These are phyloP conservation scores for Arthrinium puccinioides DNA, from an alignment of 2,329 filamentous ascomycete genomes.

Conservation along the genomic window DNA sequence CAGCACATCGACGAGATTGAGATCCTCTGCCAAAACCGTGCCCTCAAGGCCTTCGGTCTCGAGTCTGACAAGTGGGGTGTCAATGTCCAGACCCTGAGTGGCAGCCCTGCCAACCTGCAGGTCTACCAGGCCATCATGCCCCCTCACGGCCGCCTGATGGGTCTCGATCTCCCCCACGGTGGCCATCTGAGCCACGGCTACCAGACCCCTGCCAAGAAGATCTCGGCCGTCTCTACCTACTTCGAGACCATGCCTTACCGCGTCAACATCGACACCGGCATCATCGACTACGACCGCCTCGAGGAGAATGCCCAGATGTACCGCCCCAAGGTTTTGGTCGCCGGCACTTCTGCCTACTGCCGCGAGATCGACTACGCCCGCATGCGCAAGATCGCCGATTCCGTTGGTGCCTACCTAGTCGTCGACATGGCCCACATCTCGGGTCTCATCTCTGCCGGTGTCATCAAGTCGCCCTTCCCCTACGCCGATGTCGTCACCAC, in stretches of 20 bases:
- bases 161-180: constrained; percentile 87
- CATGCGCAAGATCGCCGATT: constrained; percentile 94
- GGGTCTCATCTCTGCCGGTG: constrained; percentile 84
- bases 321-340: constrained; percentile 92
- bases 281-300: constrained; percentile 94
- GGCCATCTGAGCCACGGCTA: constrained; percentile 96
- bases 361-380: constrained; percentile 93
- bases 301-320: constrained; percentile 87
- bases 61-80: constrained; percentile 92
- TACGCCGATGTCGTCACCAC: constrained; percentile 96
- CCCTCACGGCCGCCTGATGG: constrained; percentile 94
- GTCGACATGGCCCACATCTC: constrained; percentile 99
- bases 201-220: constrained; percentile 93
- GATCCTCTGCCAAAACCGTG: constrained; percentile 88
- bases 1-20: constrained; percentile 98
- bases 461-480: constrained; percentile 88
- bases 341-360: constrained; percentile 97
- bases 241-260: constrained; percentile 98
- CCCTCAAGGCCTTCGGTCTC: constrained; percentile 83
- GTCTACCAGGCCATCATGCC: constrained; percentile 97
- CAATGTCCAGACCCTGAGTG: constrained; percentile 92
- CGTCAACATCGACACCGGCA: constrained; percentile 78
- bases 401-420: constrained; percentile 87
- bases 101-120: constrained; percentile 93
- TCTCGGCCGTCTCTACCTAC: constrained; percentile 96